phyloP scores from a whole-genome alignment of 1,139 yeast genomes.

The Scheffersomyces quercinus region DNA sequence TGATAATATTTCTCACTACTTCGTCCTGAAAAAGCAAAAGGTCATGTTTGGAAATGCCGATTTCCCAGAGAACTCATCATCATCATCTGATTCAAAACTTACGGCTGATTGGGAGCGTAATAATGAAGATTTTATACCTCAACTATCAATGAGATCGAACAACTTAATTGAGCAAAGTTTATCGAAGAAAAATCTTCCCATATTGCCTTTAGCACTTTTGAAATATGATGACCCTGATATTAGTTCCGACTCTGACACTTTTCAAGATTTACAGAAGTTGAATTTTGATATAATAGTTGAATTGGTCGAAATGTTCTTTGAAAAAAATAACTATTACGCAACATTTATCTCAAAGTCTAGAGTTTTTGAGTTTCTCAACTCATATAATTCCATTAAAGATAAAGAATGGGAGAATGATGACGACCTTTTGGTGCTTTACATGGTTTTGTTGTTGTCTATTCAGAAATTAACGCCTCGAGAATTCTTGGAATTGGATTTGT shows the following conservation, averaged over 20 bases:
- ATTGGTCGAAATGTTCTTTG: conserved; percentile 36
- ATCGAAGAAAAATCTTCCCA: conserved; percentile 31
- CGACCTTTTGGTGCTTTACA: conserved; percentile 46
- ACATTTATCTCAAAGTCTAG: conserved; percentile 31
- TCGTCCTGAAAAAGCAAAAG: background rate
- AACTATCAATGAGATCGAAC: background rate
- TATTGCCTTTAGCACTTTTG: conserved; percentile 16
- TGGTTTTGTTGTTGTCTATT: conserved; percentile 43
- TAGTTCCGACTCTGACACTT: conserved; percentile 22
- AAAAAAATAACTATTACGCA: conserved; percentile 28
- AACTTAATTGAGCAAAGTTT: conserved; percentile 27
- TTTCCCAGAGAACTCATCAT: conserved; percentile 8
- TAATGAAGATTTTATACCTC: conserved; percentile 2
- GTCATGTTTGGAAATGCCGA: conserved; percentile 1
- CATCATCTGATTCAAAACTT: conserved; percentile 12
- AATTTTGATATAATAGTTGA: conserved; percentile 26
- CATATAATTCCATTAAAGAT: conserved; percentile 29
- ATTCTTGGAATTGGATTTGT: conserved; percentile 27
- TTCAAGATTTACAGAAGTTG: conserved; percentile 17
- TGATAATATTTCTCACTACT: background rate
- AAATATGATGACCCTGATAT: conserved; percentile 24
- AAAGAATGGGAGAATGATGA: conserved; percentile 53
- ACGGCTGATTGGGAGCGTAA: conserved; percentile 11
- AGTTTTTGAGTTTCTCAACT: conserved; percentile 30
- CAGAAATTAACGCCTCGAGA: conserved; percentile 40